Conservation (phyloP, 2,329 filamentous ascomycete species). For the Alternaria viburni region DNA sequence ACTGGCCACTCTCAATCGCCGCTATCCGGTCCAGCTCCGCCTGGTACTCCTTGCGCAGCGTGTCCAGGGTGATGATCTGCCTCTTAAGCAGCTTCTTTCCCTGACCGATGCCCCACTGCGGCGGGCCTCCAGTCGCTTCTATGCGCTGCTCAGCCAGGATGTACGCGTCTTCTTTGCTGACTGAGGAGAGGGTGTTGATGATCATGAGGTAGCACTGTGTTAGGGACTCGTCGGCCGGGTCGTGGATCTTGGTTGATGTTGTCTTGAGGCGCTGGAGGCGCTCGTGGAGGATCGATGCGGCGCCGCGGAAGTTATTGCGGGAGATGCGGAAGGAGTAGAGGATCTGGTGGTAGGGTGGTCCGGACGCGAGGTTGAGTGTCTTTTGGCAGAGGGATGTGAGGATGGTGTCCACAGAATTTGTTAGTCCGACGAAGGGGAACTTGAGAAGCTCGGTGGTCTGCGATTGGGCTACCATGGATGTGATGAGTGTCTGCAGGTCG, state of each 20-base stretch:
- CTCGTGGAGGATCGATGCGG: slow-evolving; percentile 63
- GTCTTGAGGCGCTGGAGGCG: slow-evolving; percentile 60
- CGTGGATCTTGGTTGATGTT: slow-evolving; percentile 47
- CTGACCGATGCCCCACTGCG: slow-evolving; percentile 39
- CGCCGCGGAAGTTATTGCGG: slow-evolving; percentile 84
- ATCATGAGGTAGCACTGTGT: slow-evolving; percentile 84
- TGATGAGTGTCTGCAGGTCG: slow-evolving; percentile 71
- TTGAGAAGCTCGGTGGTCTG: slow-evolving; percentile 62
- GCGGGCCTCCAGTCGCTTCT: slow-evolving; percentile 44
- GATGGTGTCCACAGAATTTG: slow-evolving; percentile 78
- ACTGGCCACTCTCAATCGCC: slow-evolving; percentile 87
- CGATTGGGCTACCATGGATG: slow-evolving; percentile 40
- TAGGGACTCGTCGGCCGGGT: slow-evolving; percentile 60
- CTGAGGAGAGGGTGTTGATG: slow-evolving; percentile 90
- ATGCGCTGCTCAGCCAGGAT: slow-evolving; percentile 64
- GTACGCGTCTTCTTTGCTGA: slow-evolving; percentile 82
- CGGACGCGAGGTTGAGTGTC: slow-evolving; percentile 66
- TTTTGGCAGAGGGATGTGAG: slow-evolving; percentile 74
- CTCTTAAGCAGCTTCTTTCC: slow-evolving; percentile 61
- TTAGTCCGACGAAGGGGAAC: slow-evolving; percentile 79
- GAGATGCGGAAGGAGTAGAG: slow-evolving; percentile 90
- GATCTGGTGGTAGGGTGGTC: slow-evolving; percentile 81
- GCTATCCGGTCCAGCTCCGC: slow-evolving; percentile 86
- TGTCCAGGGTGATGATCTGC: slow-evolving; percentile 81
- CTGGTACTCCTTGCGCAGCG: slow-evolving; percentile 88